These are phyloP conservation scores for Penicillium daleae DNA, from an alignment of 495 filamentous ascomycete species.

Conservation along the genomic window DNA sequence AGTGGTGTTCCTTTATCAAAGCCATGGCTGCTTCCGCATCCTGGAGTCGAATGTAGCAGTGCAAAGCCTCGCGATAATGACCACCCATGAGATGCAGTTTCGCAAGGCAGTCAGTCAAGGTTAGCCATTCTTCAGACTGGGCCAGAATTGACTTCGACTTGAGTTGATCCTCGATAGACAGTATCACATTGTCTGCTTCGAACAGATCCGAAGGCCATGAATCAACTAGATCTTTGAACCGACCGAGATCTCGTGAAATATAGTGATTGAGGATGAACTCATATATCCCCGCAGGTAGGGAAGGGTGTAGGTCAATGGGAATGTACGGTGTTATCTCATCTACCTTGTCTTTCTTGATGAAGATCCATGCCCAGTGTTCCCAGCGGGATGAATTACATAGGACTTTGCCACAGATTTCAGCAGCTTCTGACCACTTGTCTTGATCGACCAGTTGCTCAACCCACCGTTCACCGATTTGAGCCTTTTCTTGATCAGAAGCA, in stretches of 20 bases:
- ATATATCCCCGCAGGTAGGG: slow-evolving; percentile 81
- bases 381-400: slow-evolving; percentile 76
- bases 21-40: slow-evolving; percentile 88
- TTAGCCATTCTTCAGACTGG: slow-evolving; percentile 81
- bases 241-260: slow-evolving; percentile 66
- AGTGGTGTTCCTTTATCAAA: slow-evolving; percentile 78
- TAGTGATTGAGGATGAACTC: slow-evolving; percentile 87
- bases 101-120: slow-evolving; percentile 79
- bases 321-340: slow-evolving; percentile 88
- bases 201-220: slow-evolving; percentile 86
- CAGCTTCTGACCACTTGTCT: slow-evolving; percentile 76
- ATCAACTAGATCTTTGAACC: slow-evolving; percentile 78
- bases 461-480: slow-evolving; percentile 91
- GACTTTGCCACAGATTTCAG: slow-evolving; percentile 77
- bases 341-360: slow-evolving; percentile 80
- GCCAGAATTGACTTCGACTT: slow-evolving; percentile 66
- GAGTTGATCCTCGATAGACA: slow-evolving; percentile 74
- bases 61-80: slow-evolving; percentile 79
- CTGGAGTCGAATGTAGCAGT: slow-evolving; percentile 85
- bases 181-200: slow-evolving; percentile 68
- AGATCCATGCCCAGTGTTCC: slow-evolving; percentile 94
- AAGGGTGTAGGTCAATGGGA: slow-evolving; percentile 74
- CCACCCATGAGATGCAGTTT: slow-evolving; percentile 80
- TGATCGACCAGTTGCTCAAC: slow-evolving; percentile 76
- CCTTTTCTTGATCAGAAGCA: slow-evolving; percentile 84